These are phyloP conservation scores for Botrytis porri DNA, from an alignment of 2,329 filamentous ascomycete species.

Conservation along the genomic window DNA sequence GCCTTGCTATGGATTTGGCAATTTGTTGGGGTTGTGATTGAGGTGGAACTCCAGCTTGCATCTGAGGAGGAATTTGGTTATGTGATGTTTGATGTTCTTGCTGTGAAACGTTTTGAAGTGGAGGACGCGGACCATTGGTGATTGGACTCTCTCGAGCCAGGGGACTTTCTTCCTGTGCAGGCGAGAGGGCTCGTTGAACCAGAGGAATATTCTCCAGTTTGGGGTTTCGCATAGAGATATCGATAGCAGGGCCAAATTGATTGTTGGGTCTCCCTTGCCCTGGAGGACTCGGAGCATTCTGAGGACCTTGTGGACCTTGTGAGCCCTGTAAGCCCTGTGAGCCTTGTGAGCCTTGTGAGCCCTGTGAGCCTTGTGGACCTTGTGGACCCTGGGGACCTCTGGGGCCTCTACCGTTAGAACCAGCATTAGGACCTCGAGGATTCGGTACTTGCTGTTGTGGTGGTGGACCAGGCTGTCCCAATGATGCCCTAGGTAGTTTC, in stretches of 20 bases:
- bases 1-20: slow-evolving; percentile 31
- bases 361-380: slow-evolving; percentile 7
- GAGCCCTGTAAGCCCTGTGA: no score
- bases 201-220: slow-evolving; percentile 47
- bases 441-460: slow-evolving; percentile 62
- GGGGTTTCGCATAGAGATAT: slow-evolving; percentile 39
- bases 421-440: slow-evolving; percentile 38
- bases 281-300: slow-evolving; percentile 18
- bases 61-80: not conserved
- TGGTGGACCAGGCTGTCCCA: slow-evolving; percentile 60
- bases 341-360: not conserved
- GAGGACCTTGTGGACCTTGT: slow-evolving; percentile 20
- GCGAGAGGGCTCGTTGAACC: slow-evolving; percentile 40
- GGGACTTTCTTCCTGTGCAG: slow-evolving; percentile 41
- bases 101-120: slow-evolving; percentile 47
- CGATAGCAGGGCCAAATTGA: slow-evolving; percentile 34
- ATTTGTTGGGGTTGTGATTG: slow-evolving; percentile 34
- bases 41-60: slow-evolving; percentile 6
- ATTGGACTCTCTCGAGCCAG: slow-evolving; percentile 49
- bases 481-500: slow-evolving; percentile 57
- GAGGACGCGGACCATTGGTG: slow-evolving; percentile 62
- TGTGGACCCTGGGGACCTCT: slow-evolving; percentile 9
- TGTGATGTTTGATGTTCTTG: slow-evolving; percentile 2
- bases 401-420: slow-evolving; percentile 19
- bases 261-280: slow-evolving; percentile 32